Evolutionary conservation across 768 basidiomycete genomes (phyloP).

Genomic region (Sporobolomyces phaffii): DNA sequence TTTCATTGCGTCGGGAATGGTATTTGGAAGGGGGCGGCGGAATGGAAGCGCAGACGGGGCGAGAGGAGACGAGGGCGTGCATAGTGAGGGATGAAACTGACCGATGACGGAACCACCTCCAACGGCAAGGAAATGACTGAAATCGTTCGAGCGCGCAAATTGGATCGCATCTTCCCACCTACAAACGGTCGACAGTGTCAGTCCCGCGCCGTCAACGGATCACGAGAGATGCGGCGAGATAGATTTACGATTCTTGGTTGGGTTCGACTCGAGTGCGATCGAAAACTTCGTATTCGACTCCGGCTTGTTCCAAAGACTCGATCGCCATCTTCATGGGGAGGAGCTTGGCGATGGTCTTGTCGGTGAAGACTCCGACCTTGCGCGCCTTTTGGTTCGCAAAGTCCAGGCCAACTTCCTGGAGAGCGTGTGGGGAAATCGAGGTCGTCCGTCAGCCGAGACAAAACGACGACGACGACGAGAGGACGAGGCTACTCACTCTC

Average conservation of each 20-base stretch:
- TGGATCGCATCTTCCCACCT: constrained; percentile 77
- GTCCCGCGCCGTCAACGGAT: no score
- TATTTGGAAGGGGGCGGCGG: no score
- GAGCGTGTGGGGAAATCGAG: not conserved
- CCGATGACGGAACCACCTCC: constrained; percentile 45
- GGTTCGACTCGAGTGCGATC: constrained; percentile 81
- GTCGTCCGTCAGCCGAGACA: not conserved
- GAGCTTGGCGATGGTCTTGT: constrained; percentile 73
- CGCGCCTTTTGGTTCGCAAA: constrained; percentile 85
- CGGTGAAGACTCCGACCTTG: constrained; percentile 90
- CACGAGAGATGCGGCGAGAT: no score
- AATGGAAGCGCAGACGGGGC: no score
- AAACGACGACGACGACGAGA: not conserved
- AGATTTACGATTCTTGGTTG: constrained; percentile 58
- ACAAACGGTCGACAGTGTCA: not conserved
- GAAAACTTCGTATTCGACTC: constrained; percentile 71
- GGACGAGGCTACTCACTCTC: constrained; percentile 51
- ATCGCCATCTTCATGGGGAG: constrained; percentile 76
- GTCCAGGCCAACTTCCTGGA: constrained; percentile 73
- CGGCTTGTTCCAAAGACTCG: constrained; percentile 69
- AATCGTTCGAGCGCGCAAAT: constrained; percentile 78
- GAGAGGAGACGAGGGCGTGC: not conserved
- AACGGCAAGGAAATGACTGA: constrained; percentile 66
- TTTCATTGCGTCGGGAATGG: not conserved
- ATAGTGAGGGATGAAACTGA: not conserved